phyloP scores from a whole-genome alignment of 768 basidiomycete species.

The Kwoniella newhampshirensis region DNA sequence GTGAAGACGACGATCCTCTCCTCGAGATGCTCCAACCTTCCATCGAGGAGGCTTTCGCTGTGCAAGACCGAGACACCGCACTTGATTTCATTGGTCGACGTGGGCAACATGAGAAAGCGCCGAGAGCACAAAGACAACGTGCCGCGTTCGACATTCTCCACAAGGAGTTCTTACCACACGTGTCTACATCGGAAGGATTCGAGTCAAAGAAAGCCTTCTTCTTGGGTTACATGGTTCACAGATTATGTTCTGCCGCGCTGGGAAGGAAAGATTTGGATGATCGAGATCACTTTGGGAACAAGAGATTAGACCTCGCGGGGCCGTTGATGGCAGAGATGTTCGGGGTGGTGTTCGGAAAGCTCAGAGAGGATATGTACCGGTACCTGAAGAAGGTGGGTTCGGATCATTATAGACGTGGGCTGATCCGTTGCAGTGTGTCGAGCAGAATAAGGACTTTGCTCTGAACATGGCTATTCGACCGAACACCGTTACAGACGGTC shows the following conservation, averaged over 20 bases:
- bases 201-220: constrained; percentile 99
- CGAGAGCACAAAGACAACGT: constrained; percentile 55
- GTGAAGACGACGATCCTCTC: constrained; percentile 92
- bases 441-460: constrained; percentile 92
- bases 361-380: constrained; percentile 95
- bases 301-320: constrained; percentile 92
- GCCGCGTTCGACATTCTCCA: constrained; percentile 97
- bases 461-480: constrained; percentile 88
- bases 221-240: constrained; percentile 99
- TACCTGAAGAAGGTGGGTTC: constrained; percentile 85
- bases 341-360: constrained; percentile 93
- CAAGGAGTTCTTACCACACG: constrained; percentile 97
- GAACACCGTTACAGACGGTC: constrained; percentile 94
- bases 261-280: constrained; percentile 95
- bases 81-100: constrained; percentile 98
- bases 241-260: constrained; percentile 85
- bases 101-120: constrained; percentile 58
- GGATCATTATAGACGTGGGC: constrained; percentile 1
- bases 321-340: constrained; percentile 95
- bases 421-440: constrained; percentile 71
- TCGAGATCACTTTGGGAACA: constrained; percentile 99
- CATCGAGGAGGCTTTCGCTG: constrained; percentile 97
- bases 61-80: constrained; percentile 79
- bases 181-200: constrained; percentile 91
- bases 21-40: constrained; percentile 97